Evolutionary conservation across 768 basidiomycete genomes (phyloP), one percentile per base, ranked within the genome.

Genomic region (Cubamyces sp.): DNA sequence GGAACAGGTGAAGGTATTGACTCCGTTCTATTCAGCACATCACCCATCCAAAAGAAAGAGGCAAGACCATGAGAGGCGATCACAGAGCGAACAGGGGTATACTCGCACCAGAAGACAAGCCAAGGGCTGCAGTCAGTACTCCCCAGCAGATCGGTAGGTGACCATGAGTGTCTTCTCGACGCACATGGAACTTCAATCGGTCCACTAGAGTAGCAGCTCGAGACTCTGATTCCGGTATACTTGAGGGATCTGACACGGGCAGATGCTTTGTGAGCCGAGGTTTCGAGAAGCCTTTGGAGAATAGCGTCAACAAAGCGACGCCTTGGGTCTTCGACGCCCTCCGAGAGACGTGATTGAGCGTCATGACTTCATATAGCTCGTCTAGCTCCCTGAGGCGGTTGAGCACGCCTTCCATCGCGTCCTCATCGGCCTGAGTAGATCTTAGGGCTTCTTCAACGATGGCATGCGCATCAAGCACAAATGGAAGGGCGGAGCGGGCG

Each of bases 111-210:
- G 90, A 73, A 11, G 86, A 81, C 40, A 95, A 74, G 7, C 86
- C 88, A 15, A 98, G 81, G 1, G 88, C 87, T 21, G 85, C 88
- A 1, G 90, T 90, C 54, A 99, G 75, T 1, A 92, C 80, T 3
- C 92, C 97, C 90, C 94, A 99, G 74, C 93, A 96, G 16, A 93
- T 77, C 0, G 94, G 92, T 45, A 97, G 81, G 76, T 99, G 96
- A 0, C 94, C 96, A 26, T 79, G 82, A 0, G 82, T 81, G 37
- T 84, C 83, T 52, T 87, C 90, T 30, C 76, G 77, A 57, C 94
- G 81, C 2, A 91, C 82, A 47, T 76, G 75, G 42, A 84, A 74
- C 76, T 96, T 96, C 70, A 92, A 84, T 46, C 75, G 74, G 34
- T 92, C 87, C 19, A 95, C 76, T 34, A 94, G 72, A 9, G 60